A percentile compares a stretch with the other conserved stretches of the same genome.
These are phyloP conservation scores for Schizophyllum amplum DNA, from an alignment of 1,284 basidiomycete genomes.

Conservation along the genomic window DNA sequence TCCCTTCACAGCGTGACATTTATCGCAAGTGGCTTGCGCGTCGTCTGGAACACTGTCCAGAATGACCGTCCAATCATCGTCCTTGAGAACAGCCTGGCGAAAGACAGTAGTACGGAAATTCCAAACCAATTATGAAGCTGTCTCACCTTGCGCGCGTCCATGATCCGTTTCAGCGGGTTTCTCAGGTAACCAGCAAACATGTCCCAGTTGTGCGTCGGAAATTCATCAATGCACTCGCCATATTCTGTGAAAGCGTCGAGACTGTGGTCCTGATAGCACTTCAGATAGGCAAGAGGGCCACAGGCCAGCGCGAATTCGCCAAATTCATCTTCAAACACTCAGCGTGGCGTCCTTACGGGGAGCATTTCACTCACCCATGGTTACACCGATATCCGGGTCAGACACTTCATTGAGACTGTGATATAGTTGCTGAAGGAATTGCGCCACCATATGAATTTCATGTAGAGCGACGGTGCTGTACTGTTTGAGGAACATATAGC, in stretches of 20 bases:
- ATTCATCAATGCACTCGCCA: no score
- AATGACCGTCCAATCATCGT: background rate
- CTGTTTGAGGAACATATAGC: background rate
- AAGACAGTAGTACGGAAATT: no score
- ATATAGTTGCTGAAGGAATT: no score
- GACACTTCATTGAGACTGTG: background rate
- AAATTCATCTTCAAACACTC: background rate
- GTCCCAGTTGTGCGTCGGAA: no score
- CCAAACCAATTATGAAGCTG: no score
- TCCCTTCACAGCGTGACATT: background rate
- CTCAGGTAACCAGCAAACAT: background rate
- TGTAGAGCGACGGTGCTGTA: background rate
- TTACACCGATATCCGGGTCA: background rate
- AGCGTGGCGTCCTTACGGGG: background rate
- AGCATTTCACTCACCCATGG: background rate
- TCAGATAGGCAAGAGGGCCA: background rate
- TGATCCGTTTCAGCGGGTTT: background rate
- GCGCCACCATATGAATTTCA: background rate
- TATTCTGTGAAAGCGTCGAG: background rate
- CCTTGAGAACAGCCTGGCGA: background rate
- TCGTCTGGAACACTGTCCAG: background rate
- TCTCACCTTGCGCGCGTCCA: background rate
- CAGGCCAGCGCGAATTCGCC: background rate
- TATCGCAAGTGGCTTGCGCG: background rate
- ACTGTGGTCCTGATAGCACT: background rate